phyloP scores from a whole-genome alignment of 106 monocot species.

The Cymbidium sinense region DNA sequence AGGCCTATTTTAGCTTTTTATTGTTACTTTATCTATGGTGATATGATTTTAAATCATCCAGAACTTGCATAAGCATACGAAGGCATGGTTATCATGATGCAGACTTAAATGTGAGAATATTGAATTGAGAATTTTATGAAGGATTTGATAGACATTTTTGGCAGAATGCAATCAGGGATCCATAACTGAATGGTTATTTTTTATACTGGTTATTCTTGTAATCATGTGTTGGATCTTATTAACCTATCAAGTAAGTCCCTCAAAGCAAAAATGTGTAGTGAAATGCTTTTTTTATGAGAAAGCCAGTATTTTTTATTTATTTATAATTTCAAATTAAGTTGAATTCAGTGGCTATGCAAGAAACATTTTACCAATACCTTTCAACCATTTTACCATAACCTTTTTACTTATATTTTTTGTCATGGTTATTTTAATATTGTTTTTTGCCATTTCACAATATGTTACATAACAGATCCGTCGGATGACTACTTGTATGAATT shows the following conservation, averaged over 20 bases:
- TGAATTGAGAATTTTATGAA: neutral
- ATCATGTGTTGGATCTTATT: no score
- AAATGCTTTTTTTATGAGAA: neutral
- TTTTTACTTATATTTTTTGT: neutral
- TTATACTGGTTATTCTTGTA: no score
- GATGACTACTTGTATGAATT: neutral
- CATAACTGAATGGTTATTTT: no score
- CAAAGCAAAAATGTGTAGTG: neutral
- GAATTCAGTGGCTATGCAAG: neutral
- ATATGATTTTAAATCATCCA: no score
- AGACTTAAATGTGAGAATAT: no score
- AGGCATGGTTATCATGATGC: no score
- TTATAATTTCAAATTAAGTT: neutral
- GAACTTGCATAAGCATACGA: no score
- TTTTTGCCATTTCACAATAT: neutral
- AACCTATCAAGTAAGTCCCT: no score
- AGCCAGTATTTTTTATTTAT: neutral
- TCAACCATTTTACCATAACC: neutral
- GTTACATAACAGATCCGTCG: neutral
- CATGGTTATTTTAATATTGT: neutral
- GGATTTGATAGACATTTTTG: neutral
- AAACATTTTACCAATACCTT: neutral
- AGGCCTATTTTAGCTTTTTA: no score
- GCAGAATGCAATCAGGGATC: neutral
- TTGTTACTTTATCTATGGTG: no score